phyloP scores from a whole-genome alignment of 148 eudicot genomes.

The Rhododendron vialii region DNA sequence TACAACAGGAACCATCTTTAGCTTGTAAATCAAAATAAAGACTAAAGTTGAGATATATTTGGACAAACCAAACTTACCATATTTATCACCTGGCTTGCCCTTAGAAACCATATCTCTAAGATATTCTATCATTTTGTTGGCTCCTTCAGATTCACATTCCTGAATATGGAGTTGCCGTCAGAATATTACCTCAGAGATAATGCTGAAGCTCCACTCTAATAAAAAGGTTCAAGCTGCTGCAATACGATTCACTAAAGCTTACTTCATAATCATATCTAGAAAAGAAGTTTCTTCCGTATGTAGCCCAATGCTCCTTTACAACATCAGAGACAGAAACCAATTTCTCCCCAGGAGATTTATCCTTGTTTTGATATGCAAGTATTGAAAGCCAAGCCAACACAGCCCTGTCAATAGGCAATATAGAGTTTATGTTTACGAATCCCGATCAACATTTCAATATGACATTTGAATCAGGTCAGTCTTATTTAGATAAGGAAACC shows the following conservation, averaged over 20 bases:
- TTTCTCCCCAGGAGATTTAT: conserved; percentile 62
- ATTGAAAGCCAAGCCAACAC: conserved; percentile 98
- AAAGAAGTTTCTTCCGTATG: conserved; percentile 94
- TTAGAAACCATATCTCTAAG: conserved; percentile 73
- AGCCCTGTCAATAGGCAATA: conserved; percentile 53
- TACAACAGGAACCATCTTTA: conserved; percentile 25
- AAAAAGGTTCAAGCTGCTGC: background rate
- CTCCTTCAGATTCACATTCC: conserved; percentile 99
- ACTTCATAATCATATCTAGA: conserved; percentile 98
- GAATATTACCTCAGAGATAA: background rate
- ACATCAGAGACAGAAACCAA: conserved; percentile 84
- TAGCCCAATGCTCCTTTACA: conserved; percentile 92
- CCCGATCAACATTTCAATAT: background rate
- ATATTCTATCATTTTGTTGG: conserved; percentile 83
- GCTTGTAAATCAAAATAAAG: background rate
- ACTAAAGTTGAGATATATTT: background rate
- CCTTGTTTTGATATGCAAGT: conserved; percentile 74
- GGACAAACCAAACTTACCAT: conserved; percentile 43
- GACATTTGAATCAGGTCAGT: background rate
- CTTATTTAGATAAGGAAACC: background rate
- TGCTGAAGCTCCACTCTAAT: background rate
- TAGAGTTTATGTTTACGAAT: background rate
- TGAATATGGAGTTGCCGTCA: conserved; percentile 17
- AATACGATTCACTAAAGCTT: conserved; percentile 25
- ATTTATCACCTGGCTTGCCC: conserved; percentile 76